phyloP scores from a whole-genome alignment of 345 rosid species.

The Brassica incana region DNA sequence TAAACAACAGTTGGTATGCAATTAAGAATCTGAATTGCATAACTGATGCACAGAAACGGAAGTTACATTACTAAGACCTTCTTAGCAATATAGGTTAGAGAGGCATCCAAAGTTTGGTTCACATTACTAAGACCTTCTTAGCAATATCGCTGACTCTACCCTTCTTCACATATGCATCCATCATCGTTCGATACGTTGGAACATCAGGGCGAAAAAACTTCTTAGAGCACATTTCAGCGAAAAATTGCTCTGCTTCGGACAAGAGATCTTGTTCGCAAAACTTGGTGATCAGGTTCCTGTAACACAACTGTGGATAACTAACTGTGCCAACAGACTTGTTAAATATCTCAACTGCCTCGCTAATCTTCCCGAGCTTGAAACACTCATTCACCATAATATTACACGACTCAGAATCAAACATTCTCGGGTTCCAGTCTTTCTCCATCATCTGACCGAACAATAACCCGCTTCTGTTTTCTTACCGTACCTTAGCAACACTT shows the following conservation, averaged over 20 bases:
- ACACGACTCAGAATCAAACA: background rate
- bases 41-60: background rate
- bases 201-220: background rate
- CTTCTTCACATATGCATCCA: background rate
- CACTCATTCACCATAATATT: background rate
- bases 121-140: background rate
- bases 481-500: background rate
- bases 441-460: background rate
- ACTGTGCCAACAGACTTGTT: background rate
- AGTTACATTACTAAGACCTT: background rate
- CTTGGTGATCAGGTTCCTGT: background rate
- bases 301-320: background rate
- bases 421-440: background rate
- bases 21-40: background rate
- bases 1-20: background rate
- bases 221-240: background rate
- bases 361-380: background rate
- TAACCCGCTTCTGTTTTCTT: background rate
- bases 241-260: background rate
- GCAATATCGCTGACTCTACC: background rate
- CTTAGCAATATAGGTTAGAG: background rate
- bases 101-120: background rate
- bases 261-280: background rate
- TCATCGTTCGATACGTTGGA: background rate
- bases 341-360: background rate